Base-by-base conservation (phyloP, 371 early-diverging fungal genomes). In the Mortierella sp. region DNA sequence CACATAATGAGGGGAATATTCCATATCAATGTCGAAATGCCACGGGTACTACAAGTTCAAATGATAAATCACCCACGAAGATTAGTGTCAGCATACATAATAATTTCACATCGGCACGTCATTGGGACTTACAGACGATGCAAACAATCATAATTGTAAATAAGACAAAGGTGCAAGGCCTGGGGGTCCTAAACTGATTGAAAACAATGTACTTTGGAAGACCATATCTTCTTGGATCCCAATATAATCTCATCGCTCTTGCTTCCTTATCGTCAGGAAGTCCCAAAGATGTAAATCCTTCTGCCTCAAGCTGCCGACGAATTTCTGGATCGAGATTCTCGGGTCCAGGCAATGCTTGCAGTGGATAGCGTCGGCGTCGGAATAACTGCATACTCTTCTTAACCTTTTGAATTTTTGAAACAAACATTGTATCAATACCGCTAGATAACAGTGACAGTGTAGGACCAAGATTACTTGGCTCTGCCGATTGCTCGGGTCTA, bases 221-320 rank as follows among this genome's bases (percentile, higher is more conserved):
- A 15, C 78, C 78, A 31, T 69, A 78, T 28, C 78, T 64, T 43
- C 78, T 59, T 9, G 70, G 78, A 61, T 78, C 73, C 66, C 68
- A 72, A 19, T 6, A 34, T 3, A 35, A 58, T 35, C 58, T 68
- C 72, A 68, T 10, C 29, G 53, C 1, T 57, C 53, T 61, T 61
- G 47, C 17, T 29, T 31, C 37, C 29, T 1, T 35, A 32, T 43
- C 73, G 10, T 72, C 72, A 6, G 49, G 32, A 5, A 70, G 60
- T n/a, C 51, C 53, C 22, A 78, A 35, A 2, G 78, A 59, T 6
- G 61, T 53, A 8, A 78, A 35, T 3, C 68, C 78, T 28, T 69
- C 49, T 1, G 57, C 72, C n/a, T 78, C 78, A 3, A 78, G 62
- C 22, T 62, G 51, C 10, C 69, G 72, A 1, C 72, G 78, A 15